A percentile compares a stretch with the other conserved stretches of the same genome.
Evolutionary conservation across 805 yeast species (phyloP).

Genomic region (Middelhovenomyces tepae): DNA sequence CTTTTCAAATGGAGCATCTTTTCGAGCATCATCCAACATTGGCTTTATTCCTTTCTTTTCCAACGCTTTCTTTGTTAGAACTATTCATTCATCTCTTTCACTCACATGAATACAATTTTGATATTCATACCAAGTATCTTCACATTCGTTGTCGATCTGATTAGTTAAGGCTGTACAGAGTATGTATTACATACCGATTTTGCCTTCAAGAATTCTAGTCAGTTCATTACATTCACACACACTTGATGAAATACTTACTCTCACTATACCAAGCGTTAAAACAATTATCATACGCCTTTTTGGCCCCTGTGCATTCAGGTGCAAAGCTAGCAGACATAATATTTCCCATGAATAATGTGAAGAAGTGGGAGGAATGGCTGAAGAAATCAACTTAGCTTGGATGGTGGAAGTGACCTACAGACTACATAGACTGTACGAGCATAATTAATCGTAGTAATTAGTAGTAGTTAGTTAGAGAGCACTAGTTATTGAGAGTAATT

Average conservation of each 20-base stretch:
- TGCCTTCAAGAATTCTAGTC: conserved; percentile 35
- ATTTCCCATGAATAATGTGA: conserved; percentile 46
- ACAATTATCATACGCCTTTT: conserved; percentile 82
- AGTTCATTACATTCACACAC: conserved; percentile 4
- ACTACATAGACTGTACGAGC: too few species aligned
- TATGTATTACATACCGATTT: too few species aligned
- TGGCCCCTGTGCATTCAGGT: conserved; percentile 87
- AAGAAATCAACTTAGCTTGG: neutral
- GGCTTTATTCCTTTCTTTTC: conserved; percentile 70
- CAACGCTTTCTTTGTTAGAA: conserved; percentile 35
- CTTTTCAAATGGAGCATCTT: conserved; percentile 78
- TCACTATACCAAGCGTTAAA: conserved; percentile 95
- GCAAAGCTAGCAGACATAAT: conserved; percentile 84
- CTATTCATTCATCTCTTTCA: conserved; percentile 11
- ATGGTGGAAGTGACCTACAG: too few species aligned
- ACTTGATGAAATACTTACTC: conserved; percentile 31
- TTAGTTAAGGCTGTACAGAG: too few species aligned
- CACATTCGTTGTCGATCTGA: conserved; percentile 86
- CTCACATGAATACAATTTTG: conserved; percentile 73
- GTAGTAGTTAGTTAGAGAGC: too few species aligned
- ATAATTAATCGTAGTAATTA: too few species aligned
- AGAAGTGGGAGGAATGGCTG: neutral
- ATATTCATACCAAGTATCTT: conserved; percentile 79
- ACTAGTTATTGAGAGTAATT: too few species aligned
- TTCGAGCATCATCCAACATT: conserved; percentile 57